Conservation (phyloP, 805 yeast species). For the Zygosaccharomyces siamensis region DNA sequence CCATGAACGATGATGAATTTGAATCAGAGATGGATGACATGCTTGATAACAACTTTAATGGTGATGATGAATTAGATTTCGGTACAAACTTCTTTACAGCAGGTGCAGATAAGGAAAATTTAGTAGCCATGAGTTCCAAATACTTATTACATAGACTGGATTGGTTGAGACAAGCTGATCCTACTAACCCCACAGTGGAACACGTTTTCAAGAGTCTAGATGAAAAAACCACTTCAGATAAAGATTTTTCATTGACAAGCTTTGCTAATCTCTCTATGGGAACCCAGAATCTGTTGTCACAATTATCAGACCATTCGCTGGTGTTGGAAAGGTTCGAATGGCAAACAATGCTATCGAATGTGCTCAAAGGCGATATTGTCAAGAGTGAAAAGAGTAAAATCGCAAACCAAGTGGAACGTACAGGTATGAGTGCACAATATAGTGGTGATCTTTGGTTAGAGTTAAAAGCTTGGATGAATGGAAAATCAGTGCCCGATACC, state of each 20-base stretch:
- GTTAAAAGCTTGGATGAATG: conserved; percentile 72
- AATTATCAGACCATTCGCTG: conserved; percentile 31
- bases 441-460: conserved; percentile 73
- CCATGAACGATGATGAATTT: conserved; percentile 29
- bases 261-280: conserved; percentile 18
- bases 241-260: conserved; percentile 12
- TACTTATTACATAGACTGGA: conserved; percentile 26
- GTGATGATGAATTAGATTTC: conserved; percentile 34
- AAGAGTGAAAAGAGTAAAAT: conserved; percentile 81
- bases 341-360: conserved; percentile 90
- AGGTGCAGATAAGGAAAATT: conserved; percentile 19
- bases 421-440: conserved; percentile 26
- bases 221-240: conserved; percentile 12
- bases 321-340: conserved; percentile 83
- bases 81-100: conserved; percentile 24
- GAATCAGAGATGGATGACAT: conserved; percentile 23
- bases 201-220: conserved; percentile 15
- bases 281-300: conserved; percentile 15
- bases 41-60: conserved; percentile 18
- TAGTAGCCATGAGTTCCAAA: conserved; percentile 27
- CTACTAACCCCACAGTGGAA: conserved; percentile 23
- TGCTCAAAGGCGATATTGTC: conserved; percentile 92
- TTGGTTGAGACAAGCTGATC: conserved; percentile 43
- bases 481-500: conserved; percentile 78
- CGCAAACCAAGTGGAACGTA: conserved; percentile 41